Evolutionary conservation across 2,329 filamentous ascomycete species (phyloP).

Genomic region (Beauveria pseudobassiana): DNA sequence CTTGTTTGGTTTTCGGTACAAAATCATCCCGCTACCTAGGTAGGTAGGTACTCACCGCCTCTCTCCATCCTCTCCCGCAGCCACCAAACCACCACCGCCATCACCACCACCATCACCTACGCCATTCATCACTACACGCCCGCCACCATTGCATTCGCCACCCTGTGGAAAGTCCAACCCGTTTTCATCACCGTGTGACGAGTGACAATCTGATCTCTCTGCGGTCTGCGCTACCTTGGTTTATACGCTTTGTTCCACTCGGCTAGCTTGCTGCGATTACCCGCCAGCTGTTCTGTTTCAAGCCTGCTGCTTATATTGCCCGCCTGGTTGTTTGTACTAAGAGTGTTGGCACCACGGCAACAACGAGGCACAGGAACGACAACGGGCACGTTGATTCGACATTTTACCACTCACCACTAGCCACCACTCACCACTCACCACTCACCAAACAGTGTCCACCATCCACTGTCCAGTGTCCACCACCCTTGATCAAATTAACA

Average conservation of each 20-base stretch:
- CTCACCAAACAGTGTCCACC: neutral
- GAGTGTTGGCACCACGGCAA: neutral
- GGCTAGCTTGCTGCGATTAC: neutral
- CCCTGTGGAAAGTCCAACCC: neutral
- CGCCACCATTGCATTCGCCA: neutral
- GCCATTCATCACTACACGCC: too few relatives aligned
- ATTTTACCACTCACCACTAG: neutral
- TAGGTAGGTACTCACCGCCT: neutral
- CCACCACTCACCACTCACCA: neutral
- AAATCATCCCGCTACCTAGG: neutral
- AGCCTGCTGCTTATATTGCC: neutral
- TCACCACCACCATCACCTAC: neutral
- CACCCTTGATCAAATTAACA: neutral
- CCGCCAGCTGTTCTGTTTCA: neutral
- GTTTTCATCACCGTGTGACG: neutral
- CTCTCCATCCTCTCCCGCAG: neutral
- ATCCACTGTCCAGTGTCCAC: neutral
- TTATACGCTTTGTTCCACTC: neutral
- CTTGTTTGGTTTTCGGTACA: neutral
- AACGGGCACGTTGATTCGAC: neutral
- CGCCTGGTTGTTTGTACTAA: neutral
- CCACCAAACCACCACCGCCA: neutral
- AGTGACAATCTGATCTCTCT: neutral
- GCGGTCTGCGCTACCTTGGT: neutral
- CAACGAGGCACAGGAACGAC: neutral